Base-by-base conservation (phyloP, 2,329 filamentous ascomycete genomes). In the Calonectria pseudoreteaudii region DNA sequence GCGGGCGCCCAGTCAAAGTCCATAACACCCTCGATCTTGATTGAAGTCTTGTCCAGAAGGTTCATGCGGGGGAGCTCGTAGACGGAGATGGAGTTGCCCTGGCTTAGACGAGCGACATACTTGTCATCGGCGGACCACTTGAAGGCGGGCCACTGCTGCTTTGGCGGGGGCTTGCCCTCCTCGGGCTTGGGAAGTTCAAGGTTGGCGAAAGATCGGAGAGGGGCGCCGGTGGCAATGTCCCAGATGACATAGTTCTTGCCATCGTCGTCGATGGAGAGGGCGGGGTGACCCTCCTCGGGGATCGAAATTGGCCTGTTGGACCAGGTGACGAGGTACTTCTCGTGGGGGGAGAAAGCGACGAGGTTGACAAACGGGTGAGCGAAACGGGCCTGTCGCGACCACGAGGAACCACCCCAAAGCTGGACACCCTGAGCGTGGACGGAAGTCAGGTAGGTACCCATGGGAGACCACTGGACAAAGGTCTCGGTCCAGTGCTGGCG, bases 191-290 rank as follows among this genome's bases (percentile, higher is more conserved):
- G 92, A 18, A 94, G 87, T 79, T 99, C 97, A 76, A 98, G 91
- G 79, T 96, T 98, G 76, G 95, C 93, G 83, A 99, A 99, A 0
- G 97, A 98, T 76, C 97, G 94, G 66, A 99, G 90, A 71, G 96
- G 95, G 84, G 96, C 94, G 80, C 92, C 93, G 13, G 96, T 97
- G 67, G 94, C 94, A 75, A 98, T 93, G 82, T 98, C 96, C 97
- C 97, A 99, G 82, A 99, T 96, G 82, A 99, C 94, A 86, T 98
- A 98, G 90, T 98, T 98, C 90, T 98, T 98, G 85, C 97, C 97
- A 81, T 99, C 96, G 82, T 99, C 97, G 82, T 98, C 97, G 74
- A 95, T 89, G 4, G 94, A 93, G 66, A 98, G 90, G n/a, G 94
- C 88, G 3, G 94, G 93, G 84, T 98, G 94, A 77, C 94, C 94